Conservation (phyloP, 257 asterid genomes). For the Lithospermum erythrorhizon region DNA sequence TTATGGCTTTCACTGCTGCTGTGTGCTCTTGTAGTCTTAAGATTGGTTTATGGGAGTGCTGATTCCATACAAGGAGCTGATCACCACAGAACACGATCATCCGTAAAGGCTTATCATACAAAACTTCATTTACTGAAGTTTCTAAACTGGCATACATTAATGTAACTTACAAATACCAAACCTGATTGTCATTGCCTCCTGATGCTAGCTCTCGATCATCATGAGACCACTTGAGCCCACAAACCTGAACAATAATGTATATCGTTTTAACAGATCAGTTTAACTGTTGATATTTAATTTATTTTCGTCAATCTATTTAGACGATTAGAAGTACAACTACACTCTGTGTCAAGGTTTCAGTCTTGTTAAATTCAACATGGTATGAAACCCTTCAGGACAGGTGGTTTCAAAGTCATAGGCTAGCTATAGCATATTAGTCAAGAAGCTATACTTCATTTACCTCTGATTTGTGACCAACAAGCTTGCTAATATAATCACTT, state of each 20-base stretch:
- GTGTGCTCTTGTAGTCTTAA: conserved; percentile 84
- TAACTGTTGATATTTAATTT: too few relatives aligned
- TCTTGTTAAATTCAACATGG: too few relatives aligned
- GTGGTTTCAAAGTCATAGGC: too few relatives aligned
- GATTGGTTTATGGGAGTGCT: conserved; percentile 65
- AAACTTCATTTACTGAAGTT: not conserved
- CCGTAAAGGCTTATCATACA: conserved; percentile 6
- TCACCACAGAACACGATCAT: not conserved
- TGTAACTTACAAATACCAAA: conserved; percentile 6
- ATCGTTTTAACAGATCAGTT: too few relatives aligned
- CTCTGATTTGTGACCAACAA: conserved; percentile 92
- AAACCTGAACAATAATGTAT: conserved; percentile 30
- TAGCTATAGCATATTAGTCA: too few relatives aligned
- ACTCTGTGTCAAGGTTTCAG: too few relatives aligned
- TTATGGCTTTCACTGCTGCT: conserved; percentile 91
- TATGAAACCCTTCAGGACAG: too few relatives aligned
- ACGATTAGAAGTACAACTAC: too few relatives aligned
- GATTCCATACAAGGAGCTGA: conserved; percentile 95
- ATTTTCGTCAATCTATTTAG: too few relatives aligned
- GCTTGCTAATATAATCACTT: conserved; percentile 66
- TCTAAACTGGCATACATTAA: not conserved
- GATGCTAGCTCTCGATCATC: conserved; percentile 98
- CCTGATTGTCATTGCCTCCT: conserved; percentile 97
- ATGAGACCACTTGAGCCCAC: conserved; percentile 96
- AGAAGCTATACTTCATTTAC: conserved; percentile 18